These are phyloP conservation scores for Pulicaria dysenterica DNA, from an alignment of 129 eudicot genomes.

Conservation along the genomic window DNA sequence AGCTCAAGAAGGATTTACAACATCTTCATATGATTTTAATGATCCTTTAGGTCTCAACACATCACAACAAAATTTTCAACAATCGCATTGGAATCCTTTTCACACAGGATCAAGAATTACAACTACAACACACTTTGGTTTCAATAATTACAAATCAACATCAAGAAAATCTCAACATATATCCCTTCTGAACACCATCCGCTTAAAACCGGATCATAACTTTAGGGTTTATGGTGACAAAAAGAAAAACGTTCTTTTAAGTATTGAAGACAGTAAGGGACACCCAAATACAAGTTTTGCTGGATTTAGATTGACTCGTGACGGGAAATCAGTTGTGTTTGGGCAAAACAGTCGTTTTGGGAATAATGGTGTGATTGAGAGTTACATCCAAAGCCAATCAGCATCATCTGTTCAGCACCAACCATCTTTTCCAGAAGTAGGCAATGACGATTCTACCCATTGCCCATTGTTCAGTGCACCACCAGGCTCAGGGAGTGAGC, in stretches of 20 bases:
- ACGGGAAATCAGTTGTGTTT: conserved; percentile 50
- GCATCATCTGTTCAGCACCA: conserved; percentile 24
- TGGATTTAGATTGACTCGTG: conserved; percentile 46
- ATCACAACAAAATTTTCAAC: conserved; percentile 23
- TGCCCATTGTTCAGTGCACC: neutral
- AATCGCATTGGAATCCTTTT: conserved; percentile 29
- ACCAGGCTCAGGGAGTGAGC: neutral
- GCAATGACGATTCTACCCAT: conserved; percentile 25
- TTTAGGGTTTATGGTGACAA: conserved; percentile 44
- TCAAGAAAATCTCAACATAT: conserved; percentile 16
- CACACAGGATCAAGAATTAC: conserved; percentile 29
- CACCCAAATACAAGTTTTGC: conserved; percentile 27
- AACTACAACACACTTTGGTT: conserved; percentile 12
- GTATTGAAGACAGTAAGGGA: conserved; percentile 15
- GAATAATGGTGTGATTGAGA: neutral
- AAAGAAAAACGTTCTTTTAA: conserved; percentile 39
- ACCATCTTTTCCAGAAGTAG: conserved; percentile 13
- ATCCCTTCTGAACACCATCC: conserved; percentile 28
- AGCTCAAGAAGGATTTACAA: conserved; percentile 37
- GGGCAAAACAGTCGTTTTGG: conserved; percentile 31
- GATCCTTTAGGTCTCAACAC: conserved; percentile 25
- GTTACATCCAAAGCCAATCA: conserved; percentile 4
- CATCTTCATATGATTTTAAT: conserved; percentile 27
- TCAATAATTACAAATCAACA: conserved; percentile 25
- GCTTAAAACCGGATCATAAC: conserved; percentile 26